A percentile compares a stretch with the other conserved stretches of the same genome.
These are phyloP conservation scores for Multifurca ochricompacta DNA, from an alignment of 768 basidiomycete species.

Conservation along the genomic window DNA sequence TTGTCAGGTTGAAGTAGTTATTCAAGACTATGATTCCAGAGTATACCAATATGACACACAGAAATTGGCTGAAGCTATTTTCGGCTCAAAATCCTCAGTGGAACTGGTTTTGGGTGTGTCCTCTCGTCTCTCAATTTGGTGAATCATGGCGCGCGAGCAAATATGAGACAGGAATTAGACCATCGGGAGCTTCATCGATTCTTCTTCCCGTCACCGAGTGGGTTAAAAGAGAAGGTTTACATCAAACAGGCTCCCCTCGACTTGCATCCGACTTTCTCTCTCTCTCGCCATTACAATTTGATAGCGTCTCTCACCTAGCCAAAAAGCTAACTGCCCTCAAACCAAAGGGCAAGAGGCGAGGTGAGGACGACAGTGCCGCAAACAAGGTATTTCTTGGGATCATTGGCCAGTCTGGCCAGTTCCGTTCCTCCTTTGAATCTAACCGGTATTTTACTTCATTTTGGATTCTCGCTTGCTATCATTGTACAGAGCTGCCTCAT, in stretches of 20 bases:
- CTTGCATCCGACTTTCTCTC: constrained; percentile 14
- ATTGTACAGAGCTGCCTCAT: not conserved
- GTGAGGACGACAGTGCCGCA: constrained; percentile 14
- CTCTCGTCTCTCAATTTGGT: not conserved
- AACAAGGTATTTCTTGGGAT: constrained; percentile 12
- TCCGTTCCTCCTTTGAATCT: constrained; percentile 14
- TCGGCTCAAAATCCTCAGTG: not conserved
- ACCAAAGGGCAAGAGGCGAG: constrained; percentile 6
- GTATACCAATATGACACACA: constrained; percentile 1
- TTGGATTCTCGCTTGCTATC: not conserved
- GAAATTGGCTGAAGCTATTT: constrained; percentile 9
- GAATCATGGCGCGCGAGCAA: not conserved
- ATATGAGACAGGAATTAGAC: constrained; percentile 9
- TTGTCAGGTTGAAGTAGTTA: not conserved
- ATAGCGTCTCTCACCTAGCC: not conserved
- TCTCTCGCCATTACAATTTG: constrained; percentile 19
- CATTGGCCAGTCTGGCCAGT: constrained; percentile 1
- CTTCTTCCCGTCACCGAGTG: constrained; percentile 11
- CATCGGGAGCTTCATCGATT: constrained; percentile 18
- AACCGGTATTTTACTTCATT: constrained; percentile 13
- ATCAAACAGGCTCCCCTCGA: not conserved
- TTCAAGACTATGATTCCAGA: constrained; percentile 8
- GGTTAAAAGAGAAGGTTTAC: not conserved
- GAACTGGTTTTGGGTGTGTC: constrained; percentile 20
- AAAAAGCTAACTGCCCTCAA: constrained; percentile 12